Evolutionary conservation across 2,329 filamentous ascomycete genomes (phyloP), one percentile per base, ranked within the genome.

Genomic region (Aspergillus jensenii): DNA sequence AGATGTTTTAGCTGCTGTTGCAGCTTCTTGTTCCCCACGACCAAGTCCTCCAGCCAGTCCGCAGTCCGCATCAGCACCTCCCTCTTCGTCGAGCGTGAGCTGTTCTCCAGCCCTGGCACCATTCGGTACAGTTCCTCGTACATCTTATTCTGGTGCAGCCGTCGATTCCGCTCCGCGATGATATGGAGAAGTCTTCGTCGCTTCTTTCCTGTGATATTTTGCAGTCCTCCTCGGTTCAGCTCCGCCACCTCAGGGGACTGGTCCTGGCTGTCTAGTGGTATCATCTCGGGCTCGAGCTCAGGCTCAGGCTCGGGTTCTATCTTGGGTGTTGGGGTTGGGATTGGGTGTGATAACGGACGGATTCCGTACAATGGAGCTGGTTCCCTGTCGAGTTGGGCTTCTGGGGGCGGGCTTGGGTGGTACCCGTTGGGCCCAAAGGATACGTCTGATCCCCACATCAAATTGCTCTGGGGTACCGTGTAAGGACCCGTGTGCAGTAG

Each of bases 111-210:
- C 14, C 45, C 51, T 2, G 56, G 56, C 3, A 58, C 56, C 21
- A 58, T 50, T 14, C 39, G 5, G 31, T 58, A 58, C 8, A 58
- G 51, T 9, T 58, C 56, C 12, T 58, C 56, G 40, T 58, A 58
- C 50, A 58, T 50, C 9, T 55, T 53, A 27, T 58, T 58, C 51
- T 58, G 56, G 12, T 37, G 49, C 12, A 53, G 56, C 9, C 56
- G 56, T 25, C 56, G 17, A n/a, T 58, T 58, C 8, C 56, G 45
- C 46, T 58, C 56, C 2, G 56, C 56, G 35, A 58, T 55, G 39
- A 58, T 58, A n/a, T 58, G 56, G 6, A 58, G 51, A 0, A 58
- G 51, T 9, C 56, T 17, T 23, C 56, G 31, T 4, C 56, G 56
- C 19, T 55, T 58, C 51, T 58, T 58, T 6, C 56, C 44, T 14